phyloP scores from a whole-genome alignment of 257 asterid genomes.

The Nicotiana obtusifolia region DNA sequence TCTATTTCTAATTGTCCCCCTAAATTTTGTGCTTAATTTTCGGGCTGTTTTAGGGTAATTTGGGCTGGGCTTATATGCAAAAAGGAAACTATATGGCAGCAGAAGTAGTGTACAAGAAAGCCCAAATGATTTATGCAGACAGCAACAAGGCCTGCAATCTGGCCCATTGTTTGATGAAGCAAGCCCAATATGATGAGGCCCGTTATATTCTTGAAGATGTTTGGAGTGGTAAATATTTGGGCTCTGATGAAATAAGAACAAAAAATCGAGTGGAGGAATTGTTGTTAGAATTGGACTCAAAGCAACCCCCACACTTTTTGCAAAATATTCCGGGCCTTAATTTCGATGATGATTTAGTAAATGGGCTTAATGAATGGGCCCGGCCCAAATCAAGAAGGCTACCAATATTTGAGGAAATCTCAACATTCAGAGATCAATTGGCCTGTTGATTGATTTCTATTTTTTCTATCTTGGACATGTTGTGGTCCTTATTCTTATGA shows the following conservation, averaged over 20 bases:
- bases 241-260: conserved; percentile 49
- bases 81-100: conserved; percentile 72
- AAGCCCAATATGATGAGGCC: conserved; percentile 58
- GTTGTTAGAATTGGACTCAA: conserved; percentile 27
- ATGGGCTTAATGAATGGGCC: conserved; percentile 50
- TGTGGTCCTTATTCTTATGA: no score
- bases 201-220: conserved; percentile 52
- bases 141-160: conserved; percentile 81
- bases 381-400: conserved; percentile 68
- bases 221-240: conserved; percentile 43
- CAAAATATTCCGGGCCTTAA: conserved; percentile 19
- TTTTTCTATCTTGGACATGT: no score
- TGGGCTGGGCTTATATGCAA: conserved; percentile 96
- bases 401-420: conserved; percentile 78
- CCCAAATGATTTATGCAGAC: conserved; percentile 83
- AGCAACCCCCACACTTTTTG: conserved; percentile 15
- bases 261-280: conserved; percentile 51
- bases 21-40: no score
- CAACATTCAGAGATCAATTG: conserved; percentile 62
- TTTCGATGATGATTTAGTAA: conserved; percentile 56
- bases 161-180: conserved; percentile 64
- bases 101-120: conserved; percentile 72
- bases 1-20: no score
- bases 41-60: conserved; percentile 43
- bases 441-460: conserved; percentile 43